Evolutionary conservation across 139 green algal species (phyloP).

Genomic region (Eudorina sp.): DNA sequence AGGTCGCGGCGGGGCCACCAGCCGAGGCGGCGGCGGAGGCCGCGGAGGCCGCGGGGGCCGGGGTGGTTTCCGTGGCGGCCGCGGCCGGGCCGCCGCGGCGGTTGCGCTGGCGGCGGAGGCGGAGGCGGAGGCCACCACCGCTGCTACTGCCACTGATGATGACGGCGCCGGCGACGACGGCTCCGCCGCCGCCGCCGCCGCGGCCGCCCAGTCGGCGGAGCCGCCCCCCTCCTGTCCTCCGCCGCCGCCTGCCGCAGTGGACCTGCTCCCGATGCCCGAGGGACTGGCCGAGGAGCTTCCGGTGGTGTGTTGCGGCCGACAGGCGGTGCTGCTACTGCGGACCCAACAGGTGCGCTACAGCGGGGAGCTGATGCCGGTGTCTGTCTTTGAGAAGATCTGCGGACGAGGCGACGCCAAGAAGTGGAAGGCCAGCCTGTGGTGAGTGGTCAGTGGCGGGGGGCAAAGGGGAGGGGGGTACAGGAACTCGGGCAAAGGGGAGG

Average conservation of each 20-base stretch:
- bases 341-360: slow-evolving; percentile 75
- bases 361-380: slow-evolving; percentile 70
- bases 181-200: background rate
- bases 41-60: background rate
- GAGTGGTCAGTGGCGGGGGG: slow-evolving; percentile 3
- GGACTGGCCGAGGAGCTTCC: slow-evolving; percentile 70
- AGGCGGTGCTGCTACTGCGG: slow-evolving; percentile 69
- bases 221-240: background rate
- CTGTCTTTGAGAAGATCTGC: slow-evolving; percentile 82
- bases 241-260: slow-evolving; percentile 24
- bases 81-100: background rate
- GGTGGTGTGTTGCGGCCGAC: slow-evolving; percentile 75
- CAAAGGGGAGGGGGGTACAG: too few relatives aligned
- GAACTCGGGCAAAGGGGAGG: too few relatives aligned
- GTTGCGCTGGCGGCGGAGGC: background rate
- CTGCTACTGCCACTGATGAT: background rate
- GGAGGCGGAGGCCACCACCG: background rate
- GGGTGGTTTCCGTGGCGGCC: background rate
- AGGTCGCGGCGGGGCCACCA: background rate
- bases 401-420: slow-evolving; percentile 90
- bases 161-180: background rate
- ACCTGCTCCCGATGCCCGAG: slow-evolving; percentile 78
- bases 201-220: background rate
- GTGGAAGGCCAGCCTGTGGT: slow-evolving; percentile 88
- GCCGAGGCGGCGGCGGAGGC: slow-evolving; percentile 11